Evolutionary conservation across 2,329 filamentous ascomycete species (phyloP).

Genomic region (Fusarium hainanense): DNA sequence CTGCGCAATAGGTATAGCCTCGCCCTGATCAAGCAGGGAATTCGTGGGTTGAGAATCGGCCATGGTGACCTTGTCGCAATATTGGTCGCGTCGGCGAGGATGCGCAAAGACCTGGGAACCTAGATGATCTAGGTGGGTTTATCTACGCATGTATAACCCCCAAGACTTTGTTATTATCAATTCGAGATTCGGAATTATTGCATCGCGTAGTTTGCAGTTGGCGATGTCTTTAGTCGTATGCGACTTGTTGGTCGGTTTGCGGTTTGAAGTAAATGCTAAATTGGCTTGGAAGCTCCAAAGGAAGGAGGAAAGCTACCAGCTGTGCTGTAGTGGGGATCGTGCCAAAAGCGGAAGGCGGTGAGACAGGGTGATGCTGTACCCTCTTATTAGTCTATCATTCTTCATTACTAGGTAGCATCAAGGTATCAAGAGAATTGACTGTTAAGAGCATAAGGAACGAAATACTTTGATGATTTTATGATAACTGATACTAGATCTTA

Average conservation of each 20-base stretch:
- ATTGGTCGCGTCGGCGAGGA: constrained; percentile 32
- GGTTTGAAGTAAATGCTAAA: constrained; percentile 19
- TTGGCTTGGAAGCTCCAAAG: constrained; percentile 26
- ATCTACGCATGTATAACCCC: constrained; percentile 16
- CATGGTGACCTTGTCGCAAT: constrained; percentile 41
- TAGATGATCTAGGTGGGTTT: constrained; percentile 4
- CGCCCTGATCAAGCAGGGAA: constrained; percentile 45
- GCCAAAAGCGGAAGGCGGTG: constrained; percentile 40
- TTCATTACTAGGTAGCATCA: background rate
- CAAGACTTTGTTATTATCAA: background rate
- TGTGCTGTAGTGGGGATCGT: constrained; percentile 34
- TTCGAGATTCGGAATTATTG: background rate
- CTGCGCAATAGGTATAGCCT: constrained; percentile 65
- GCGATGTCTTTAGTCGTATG: constrained; percentile 8
- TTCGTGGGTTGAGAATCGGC: constrained; percentile 33
- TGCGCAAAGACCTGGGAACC: constrained; percentile 22
- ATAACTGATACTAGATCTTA: background rate
- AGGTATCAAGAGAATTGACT: background rate
- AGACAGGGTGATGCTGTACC: background rate
- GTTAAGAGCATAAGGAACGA: background rate
- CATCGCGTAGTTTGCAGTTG: constrained; percentile 16
- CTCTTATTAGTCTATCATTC: constrained; percentile 10
- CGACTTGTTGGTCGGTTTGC: constrained; percentile 13
- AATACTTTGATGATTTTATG: background rate
- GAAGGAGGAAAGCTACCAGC: constrained; percentile 24